Base-by-base conservation (phyloP, 768 basidiomycete species). In the Rhizopogon vesiculosus region DNA sequence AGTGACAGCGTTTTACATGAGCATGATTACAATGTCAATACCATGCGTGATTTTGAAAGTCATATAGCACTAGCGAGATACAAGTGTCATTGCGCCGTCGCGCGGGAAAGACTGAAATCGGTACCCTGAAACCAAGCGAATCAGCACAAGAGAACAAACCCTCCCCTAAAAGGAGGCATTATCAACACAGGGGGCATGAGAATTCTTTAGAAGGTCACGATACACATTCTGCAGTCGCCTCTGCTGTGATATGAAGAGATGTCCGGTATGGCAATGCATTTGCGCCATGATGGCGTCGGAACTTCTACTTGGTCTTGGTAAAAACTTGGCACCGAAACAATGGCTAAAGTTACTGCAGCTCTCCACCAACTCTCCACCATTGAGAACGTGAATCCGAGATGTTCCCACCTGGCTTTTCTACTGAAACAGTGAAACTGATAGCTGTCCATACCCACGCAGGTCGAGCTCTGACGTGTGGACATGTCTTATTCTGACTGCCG, bases 401-500 rank as follows among this genome's bases (percentile, higher is more conserved):
- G 31, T n/a, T n/a, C 44, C 16, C 28, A 5, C 13, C 35, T 10
- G 13, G 12, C 35, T 12, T 13, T 38, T 13, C 35, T 13, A 12
- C 35, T 13, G 12, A 38, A 13, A 38, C 13, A 9, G 13, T 38
- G 12, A 12, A 45, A 19, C 12, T 13, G 19, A 22, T 22, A 8
- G 16, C 9, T 45, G 44, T 29, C 29, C 35, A n/a, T n/a, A 29
- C 10, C 12, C 31, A 18, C 5, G 7, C n/a, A 8, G 12, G 18
- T 31, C 6, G 29, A 46, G 31, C 13, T 31, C 31, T 46, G 31
- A 48, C 31, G 15, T 22, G 33, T 22, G 6, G 13, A 19, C n/a
- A 41, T 35, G 46, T 48, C 46, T 48, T 35, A 48, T 48, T 48
- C 31, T 48, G 46, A 48, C 45, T 48, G 31, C 45, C n/a, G 40